Evolutionary conservation across 257 asterid species (phyloP).

Genomic region (Nicotiana undulata): DNA sequence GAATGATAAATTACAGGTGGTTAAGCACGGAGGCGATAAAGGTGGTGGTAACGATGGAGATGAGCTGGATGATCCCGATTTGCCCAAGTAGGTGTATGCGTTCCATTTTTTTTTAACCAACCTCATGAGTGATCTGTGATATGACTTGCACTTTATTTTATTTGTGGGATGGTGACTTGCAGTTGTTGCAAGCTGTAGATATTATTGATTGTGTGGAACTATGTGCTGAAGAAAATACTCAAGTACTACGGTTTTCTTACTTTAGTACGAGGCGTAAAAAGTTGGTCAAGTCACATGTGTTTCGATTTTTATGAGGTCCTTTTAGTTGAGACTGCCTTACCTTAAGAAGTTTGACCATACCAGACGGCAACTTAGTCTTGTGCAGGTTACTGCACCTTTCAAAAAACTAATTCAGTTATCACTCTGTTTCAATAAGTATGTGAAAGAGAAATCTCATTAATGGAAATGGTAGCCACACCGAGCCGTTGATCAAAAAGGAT

Average conservation of each 20-base stretch:
- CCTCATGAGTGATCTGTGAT: slow-evolving; percentile 36
- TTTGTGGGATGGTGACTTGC: slow-evolving; percentile 18
- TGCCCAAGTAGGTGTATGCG: slow-evolving; percentile 72
- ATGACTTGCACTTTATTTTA: slow-evolving; percentile 17
- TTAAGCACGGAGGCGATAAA: slow-evolving; percentile 77
- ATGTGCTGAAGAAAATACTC: not conserved
- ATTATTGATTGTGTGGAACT: not conserved
- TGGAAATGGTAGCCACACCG: not conserved
- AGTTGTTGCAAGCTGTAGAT: slow-evolving; percentile 10
- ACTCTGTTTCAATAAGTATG: not conserved
- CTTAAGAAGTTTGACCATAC: not conserved
- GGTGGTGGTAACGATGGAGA: slow-evolving; percentile 48
- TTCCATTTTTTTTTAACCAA: slow-evolving; percentile 11
- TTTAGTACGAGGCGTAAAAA: not conserved
- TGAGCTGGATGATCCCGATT: slow-evolving; percentile 80
- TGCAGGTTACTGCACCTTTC: slow-evolving; percentile 1
- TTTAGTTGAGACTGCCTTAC: not conserved
- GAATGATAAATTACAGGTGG: slow-evolving; percentile 83
- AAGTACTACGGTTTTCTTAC: not conserved
- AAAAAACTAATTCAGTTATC: not conserved
- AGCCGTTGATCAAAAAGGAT: not conserved
- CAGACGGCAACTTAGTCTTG: not conserved
- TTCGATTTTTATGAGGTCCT: not conserved
- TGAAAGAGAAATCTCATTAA: not conserved
- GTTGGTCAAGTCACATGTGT: not conserved